Evolutionary conservation across 371 early-diverging fungal species (phyloP).

Genomic region (Mortierella sp.): DNA sequence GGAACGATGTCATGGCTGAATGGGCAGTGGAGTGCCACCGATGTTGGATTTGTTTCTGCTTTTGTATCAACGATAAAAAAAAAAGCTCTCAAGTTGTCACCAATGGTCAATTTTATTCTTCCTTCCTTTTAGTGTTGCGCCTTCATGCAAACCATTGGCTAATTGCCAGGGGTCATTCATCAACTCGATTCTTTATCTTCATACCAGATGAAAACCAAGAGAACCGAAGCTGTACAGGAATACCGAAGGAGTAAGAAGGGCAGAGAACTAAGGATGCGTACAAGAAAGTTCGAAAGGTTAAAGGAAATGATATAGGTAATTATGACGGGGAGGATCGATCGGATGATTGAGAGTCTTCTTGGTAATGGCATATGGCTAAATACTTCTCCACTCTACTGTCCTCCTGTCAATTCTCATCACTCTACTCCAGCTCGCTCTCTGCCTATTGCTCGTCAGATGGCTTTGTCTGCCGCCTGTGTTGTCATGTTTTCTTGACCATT

Average conservation of each 20-base stretch:
- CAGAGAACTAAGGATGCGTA: neutral
- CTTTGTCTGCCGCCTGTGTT: neutral
- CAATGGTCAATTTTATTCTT: constrained; percentile 7
- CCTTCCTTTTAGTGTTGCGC: too few species aligned
- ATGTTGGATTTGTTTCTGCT: too few species aligned
- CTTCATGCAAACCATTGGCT: neutral
- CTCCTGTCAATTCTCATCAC: neutral
- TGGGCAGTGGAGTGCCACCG: too few species aligned
- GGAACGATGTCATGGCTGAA: neutral
- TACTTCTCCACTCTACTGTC: neutral
- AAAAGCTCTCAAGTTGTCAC: neutral
- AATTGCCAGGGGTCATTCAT: neutral
- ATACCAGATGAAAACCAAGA: neutral
- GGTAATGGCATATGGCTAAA: neutral
- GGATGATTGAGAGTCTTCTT: neutral
- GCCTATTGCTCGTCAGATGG: too few species aligned
- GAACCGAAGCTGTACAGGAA: neutral
- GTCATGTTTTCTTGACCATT: neutral
- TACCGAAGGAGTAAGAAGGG: too few species aligned
- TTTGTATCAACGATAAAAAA: neutral
- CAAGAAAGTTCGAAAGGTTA: neutral
- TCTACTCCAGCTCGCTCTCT: neutral
- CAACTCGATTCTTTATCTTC: neutral
- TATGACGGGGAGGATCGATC: neutral
- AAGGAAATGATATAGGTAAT: neutral